Base-by-base conservation (phyloP, 2,329 filamentous ascomycete species). In the Hypomyces rosellus region DNA sequence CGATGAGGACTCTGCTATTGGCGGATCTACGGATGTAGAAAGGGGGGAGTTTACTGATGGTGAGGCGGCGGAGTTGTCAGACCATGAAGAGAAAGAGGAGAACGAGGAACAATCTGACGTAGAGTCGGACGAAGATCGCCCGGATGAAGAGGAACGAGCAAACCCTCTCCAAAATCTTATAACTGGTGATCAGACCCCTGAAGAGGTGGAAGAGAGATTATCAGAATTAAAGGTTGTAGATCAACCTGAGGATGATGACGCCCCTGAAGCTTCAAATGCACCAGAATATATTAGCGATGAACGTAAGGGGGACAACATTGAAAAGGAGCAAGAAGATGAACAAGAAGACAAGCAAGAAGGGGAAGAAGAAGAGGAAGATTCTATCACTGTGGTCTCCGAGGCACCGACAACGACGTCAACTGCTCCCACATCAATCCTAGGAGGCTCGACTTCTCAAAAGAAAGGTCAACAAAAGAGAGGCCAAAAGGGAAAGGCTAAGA, bases 401-500 rank as follows among this genome's bases (percentile, higher is more conserved):
- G 54, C 53, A 37, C 51, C 55, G 5, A 54, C 48, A 7, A 55
- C 50, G 33, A 38, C 51, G 12, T 53, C 57, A 2, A 36, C 39
- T 15, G 30, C 50, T 2, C 37, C 49, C 2, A 48, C 53, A 7
- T 53, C 56, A 44, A 50, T 51, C 8, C 43, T 45, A 13, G 47
- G 14, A 33, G 8, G 37, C 18, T 33, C 34, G 30, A 14, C 16
- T 22, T 36, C 11, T 6, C 16, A 16, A 39, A 76, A 74, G 66
- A 80, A 75, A 62, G 59, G 46, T 1, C 55, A 61, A 0, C 61
- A 67, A 33, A 86, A 83, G 64, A 84, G 91, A 51, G 89, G 90
- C 30, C 89, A 95, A 66, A 83, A 81, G 51, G 79, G 78, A 53
- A 96, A 95, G 65, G 84, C 85, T 40, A 96, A 95, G 74, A 95